These are phyloP conservation scores for Kazachstania bromeliacearum DNA, from an alignment of 805 yeast species.

Conservation along the genomic window DNA sequence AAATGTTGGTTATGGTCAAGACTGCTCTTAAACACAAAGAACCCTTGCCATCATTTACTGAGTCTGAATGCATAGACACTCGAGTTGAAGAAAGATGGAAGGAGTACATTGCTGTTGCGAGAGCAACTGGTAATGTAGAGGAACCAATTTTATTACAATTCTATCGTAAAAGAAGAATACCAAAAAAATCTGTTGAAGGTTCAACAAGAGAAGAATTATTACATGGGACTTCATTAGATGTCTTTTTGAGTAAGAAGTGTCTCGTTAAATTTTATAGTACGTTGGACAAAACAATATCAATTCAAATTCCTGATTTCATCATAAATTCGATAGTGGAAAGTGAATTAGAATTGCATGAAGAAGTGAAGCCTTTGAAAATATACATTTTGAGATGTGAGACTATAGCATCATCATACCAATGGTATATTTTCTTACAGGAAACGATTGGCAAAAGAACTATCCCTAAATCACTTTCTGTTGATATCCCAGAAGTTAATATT, in stretches of 20 bases:
- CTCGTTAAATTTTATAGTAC: constrained; percentile 49
- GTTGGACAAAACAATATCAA: constrained; percentile 55
- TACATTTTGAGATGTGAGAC: constrained; percentile 52
- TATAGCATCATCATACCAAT: constrained; percentile 43
- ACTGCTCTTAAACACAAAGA: constrained; percentile 20
- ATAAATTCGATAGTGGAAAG: constrained; percentile 2
- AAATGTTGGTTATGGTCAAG: constrained; percentile 59
- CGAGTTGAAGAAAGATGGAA: constrained; percentile 65
- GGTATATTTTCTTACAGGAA: constrained; percentile 52
- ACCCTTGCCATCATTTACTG: constrained; percentile 35
- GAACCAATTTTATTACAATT: constrained; percentile 57
- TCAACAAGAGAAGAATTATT: constrained; percentile 2
- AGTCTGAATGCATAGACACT: constrained; percentile 43
- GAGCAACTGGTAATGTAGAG: constrained; percentile 45
- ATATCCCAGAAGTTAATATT: constrained; percentile 34
- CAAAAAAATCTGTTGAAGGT: constrained; percentile 7
- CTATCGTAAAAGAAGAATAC: constrained; percentile 38
- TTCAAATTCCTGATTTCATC: constrained; percentile 12
- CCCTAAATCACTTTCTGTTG: constrained; percentile 36
- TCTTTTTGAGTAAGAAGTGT: constrained; percentile 24
- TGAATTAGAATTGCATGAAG: constrained; percentile 6
- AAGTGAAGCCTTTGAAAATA: constrained; percentile 21
- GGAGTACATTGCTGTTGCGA: constrained; percentile 64
- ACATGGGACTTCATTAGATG: constrained; percentile 21
- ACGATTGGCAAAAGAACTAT: constrained; percentile 38